A percentile compares a stretch with the other conserved stretches of the same genome.
These are phyloP conservation scores for Passalora sequoiae DNA, from an alignment of 2,329 filamentous ascomycete species.

Conservation along the genomic window DNA sequence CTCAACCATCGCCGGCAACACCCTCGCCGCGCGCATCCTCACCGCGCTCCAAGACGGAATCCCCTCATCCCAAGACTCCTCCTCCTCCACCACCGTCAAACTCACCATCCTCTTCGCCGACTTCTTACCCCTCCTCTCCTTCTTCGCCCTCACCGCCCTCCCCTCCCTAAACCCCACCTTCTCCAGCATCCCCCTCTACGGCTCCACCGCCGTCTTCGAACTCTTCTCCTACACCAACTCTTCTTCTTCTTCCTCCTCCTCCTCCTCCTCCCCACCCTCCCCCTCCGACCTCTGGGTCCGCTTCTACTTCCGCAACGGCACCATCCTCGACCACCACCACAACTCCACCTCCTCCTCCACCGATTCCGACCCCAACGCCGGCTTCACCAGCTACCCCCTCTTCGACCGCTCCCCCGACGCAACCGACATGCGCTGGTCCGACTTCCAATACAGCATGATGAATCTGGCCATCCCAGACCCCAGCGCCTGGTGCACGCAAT, in stretches of 20 bases:
- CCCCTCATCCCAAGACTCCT: no score
- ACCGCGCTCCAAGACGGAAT: slow-evolving; percentile 32
- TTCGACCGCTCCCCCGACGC: slow-evolving; percentile 47
- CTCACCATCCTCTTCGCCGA: slow-evolving; percentile 45
- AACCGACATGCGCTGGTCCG: slow-evolving; percentile 45
- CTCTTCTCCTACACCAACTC: slow-evolving; percentile 43
- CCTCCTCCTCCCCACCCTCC: slow-evolving; percentile 34
- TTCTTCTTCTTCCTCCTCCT: slow-evolving; percentile 1
- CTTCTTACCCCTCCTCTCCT: slow-evolving; percentile 47
- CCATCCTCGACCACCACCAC: slow-evolving; percentile 34
- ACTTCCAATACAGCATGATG: slow-evolving; percentile 46
- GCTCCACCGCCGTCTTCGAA: slow-evolving; percentile 49
- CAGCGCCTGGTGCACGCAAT: slow-evolving; percentile 50
- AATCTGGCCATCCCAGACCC: slow-evolving; percentile 41
- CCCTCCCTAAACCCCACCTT: slow-evolving; percentile 41
- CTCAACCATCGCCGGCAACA: slow-evolving; percentile 37
- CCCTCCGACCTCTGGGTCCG: slow-evolving; percentile 49
- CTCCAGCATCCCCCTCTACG: slow-evolving; percentile 46
- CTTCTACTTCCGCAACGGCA: slow-evolving; percentile 55
- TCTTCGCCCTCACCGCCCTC: slow-evolving; percentile 46
- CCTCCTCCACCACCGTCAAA: slow-evolving; percentile 27
- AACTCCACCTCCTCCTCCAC: no score
- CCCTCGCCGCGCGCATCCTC: slow-evolving; percentile 34
- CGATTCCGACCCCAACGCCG: slow-evolving; percentile 7
- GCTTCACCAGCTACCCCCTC: slow-evolving; percentile 44